These are phyloP conservation scores for Cucurbita ficifolia DNA, from an alignment of 306 rosid genomes.

Conservation along the genomic window DNA sequence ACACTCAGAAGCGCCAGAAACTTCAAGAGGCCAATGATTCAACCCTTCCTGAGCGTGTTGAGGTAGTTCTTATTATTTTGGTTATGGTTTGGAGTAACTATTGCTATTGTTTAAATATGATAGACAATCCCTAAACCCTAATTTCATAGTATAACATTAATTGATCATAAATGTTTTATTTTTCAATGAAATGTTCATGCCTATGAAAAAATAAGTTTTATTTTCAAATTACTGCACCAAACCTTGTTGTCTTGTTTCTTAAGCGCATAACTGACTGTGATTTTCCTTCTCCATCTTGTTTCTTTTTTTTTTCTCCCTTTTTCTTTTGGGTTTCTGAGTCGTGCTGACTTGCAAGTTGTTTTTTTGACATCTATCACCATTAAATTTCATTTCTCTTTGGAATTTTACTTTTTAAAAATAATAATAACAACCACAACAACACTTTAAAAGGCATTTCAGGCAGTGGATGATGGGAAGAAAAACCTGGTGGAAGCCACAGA, in stretches of 20 bases:
- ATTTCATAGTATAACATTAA: neutral
- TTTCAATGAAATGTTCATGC: neutral
- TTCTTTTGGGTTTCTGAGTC: neutral
- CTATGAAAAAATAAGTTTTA: neutral
- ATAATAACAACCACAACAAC: neutral
- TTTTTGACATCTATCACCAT: neutral
- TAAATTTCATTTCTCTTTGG: neutral
- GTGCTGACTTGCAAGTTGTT: neutral
- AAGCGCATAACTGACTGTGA: neutral
- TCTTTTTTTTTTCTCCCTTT: neutral
- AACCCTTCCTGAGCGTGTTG: conserved; percentile 40
- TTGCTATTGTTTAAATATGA: neutral
- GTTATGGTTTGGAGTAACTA: neutral
- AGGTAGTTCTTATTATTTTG: conserved; percentile 38
- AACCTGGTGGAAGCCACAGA: conserved; percentile 38
- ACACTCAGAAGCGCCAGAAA: conserved; percentile 69
- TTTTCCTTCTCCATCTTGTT: neutral
- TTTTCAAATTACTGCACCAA: neutral
- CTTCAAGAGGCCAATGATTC: conserved; percentile 33
- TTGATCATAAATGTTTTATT: too few species aligned
- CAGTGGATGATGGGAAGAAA: conserved; percentile 46
- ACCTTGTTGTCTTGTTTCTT: neutral
- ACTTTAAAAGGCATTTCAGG: conserved; percentile 27
- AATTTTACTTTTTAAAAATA: neutral
- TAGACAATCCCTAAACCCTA: neutral